A percentile compares a stretch with the other conserved stretches of the same genome.
Evolutionary conservation across 2,329 filamentous ascomycete genomes (phyloP).

Genomic region (Aureobasidium sp.): DNA sequence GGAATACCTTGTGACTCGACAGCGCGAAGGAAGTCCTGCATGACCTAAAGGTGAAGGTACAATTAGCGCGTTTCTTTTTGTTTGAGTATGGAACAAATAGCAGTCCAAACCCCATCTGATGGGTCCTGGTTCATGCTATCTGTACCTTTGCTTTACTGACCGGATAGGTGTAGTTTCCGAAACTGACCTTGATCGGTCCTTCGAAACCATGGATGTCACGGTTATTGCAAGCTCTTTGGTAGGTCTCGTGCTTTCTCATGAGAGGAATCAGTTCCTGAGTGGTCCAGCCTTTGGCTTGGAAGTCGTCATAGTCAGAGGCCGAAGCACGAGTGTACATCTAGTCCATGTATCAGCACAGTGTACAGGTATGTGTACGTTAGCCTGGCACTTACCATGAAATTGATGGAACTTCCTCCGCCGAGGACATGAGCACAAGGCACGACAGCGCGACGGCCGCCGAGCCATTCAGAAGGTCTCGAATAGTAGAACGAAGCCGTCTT

Average conservation of each 20-base stretch:
- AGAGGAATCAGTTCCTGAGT: conserved; percentile 68
- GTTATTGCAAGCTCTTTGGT: conserved; percentile 51
- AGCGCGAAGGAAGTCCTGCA: conserved; percentile 69
- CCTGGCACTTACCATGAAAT: conserved; percentile 56
- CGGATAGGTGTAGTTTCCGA: conserved; percentile 71
- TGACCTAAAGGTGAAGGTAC: conserved; percentile 38
- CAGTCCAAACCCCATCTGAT: too few relatives aligned
- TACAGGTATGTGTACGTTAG: not conserved
- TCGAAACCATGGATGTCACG: conserved; percentile 68
- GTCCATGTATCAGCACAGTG: not conserved
- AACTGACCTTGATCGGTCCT: conserved; percentile 75
- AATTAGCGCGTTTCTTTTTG: too few relatives aligned
- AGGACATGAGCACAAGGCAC: conserved; percentile 70
- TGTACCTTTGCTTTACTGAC: conserved; percentile 34
- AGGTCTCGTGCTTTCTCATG: conserved; percentile 77
- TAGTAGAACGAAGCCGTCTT: conserved; percentile 79
- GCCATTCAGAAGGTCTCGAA: conserved; percentile 65
- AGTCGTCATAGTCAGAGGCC: conserved; percentile 69
- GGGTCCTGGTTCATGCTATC: too few relatives aligned
- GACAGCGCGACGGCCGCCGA: conserved; percentile 62
- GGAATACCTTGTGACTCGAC: conserved; percentile 68
- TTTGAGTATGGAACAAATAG: too few relatives aligned
- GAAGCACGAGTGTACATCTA: conserved; percentile 68
- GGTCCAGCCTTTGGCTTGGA: conserved; percentile 71
- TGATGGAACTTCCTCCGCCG: conserved; percentile 59